These are phyloP conservation scores for Eragrostis curvula DNA, from an alignment of 176 grass and related monocot species.

Conservation along the genomic window DNA sequence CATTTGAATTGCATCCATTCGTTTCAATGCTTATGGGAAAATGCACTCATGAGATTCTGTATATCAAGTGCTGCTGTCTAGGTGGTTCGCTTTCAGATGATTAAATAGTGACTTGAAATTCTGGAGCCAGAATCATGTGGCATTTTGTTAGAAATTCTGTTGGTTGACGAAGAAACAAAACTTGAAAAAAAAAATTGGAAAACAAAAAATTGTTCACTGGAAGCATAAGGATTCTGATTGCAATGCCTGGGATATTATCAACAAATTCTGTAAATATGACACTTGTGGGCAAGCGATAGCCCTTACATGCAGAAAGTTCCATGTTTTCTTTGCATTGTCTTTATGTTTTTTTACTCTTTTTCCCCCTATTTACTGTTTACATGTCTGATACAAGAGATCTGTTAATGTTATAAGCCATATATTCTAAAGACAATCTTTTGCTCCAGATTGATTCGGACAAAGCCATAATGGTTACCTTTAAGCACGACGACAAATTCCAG, in stretches of 20 bases:
- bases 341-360: background rate
- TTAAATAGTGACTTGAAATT: background rate
- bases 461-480: slow-evolving; percentile 91
- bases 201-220: background rate
- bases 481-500: slow-evolving; percentile 91
- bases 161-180: background rate
- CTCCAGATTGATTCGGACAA: slow-evolving; percentile 87
- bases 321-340: background rate
- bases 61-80: background rate
- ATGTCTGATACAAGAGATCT: background rate
- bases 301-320: background rate
- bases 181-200: background rate
- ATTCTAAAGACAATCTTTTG: slow-evolving; percentile 31
- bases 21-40: slow-evolving; percentile 3
- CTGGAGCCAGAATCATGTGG: background rate
- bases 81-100: background rate
- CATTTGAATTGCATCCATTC: background rate
- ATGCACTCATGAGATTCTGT: background rate
- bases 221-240: background rate
- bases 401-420: background rate
- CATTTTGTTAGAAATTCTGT: background rate
- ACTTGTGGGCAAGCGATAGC: too few species aligned
- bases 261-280: background rate
- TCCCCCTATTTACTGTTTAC: background rate
- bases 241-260: background rate